Evolutionary conservation across 768 basidiomycete genomes (phyloP), one percentile per base, ranked within the genome.

Genomic region (Galerina marginata): DNA sequence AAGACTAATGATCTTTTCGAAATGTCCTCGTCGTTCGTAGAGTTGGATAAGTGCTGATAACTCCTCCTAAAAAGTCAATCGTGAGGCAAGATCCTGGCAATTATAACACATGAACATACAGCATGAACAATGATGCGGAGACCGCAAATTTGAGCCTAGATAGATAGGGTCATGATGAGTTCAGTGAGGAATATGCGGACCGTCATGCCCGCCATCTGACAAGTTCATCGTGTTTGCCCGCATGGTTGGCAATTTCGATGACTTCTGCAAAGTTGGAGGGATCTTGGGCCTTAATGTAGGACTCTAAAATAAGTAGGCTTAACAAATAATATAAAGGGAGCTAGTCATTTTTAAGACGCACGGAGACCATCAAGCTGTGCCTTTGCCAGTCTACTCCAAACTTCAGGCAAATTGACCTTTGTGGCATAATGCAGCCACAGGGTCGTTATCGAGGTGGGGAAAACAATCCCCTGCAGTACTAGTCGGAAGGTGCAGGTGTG

Each of bases 191-290:
- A 37, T 15, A 42, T 7, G 90, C 14, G 98, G 86, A 47, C 20
- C 20, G 91, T 86, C 80, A 97, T 99, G 74, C 97, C 91, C 29
- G 97, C 95, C 97, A 99, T 99, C 95, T 90, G 45, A 99, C 97
- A 47, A 99, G 88, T 71, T 99, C 95, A 66, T 93, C 91, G 57
- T 92, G 89, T 74, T 93, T 86, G 56, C 65, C 97, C 2, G 97
- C 97, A 63, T 89, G 94, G 69, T 88, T 91, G 59, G 96, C 88
- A 61, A 98, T 98, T 75, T 99, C 97, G 66, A 96, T 94, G 69
- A 98, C 94, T 73, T 62, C 61, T 2, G 61, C 61, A 36, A 58
- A 62, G 14, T 62, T 62, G 26, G 51, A 54, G 16, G 61, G 61
- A 43, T 62, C 61, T 26, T 62, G 61, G 9, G 61, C 61, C 46